phyloP scores from a whole-genome alignment of 805 yeast species.

The Saturnispora hagleri region DNA sequence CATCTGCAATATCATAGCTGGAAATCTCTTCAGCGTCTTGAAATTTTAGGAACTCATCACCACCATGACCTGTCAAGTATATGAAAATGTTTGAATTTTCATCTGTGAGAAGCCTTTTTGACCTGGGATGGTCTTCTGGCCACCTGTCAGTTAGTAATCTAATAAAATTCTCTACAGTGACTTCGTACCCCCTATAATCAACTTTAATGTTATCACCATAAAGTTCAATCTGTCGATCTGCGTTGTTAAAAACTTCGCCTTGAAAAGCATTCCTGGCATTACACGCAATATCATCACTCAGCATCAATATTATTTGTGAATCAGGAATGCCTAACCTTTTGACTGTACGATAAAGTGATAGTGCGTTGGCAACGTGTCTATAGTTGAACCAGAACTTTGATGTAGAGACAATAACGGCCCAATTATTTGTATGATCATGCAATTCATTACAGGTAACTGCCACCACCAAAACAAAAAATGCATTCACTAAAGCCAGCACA shows the following conservation, averaged over 20 bases:
- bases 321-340: constrained; percentile 96
- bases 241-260: constrained; percentile 90
- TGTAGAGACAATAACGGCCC: constrained; percentile 91
- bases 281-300: constrained; percentile 95
- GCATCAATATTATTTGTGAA: constrained; percentile 91
- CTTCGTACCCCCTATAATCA: constrained; percentile 96
- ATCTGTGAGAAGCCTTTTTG: constrained; percentile 84
- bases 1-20: constrained; percentile 92
- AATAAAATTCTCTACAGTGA: constrained; percentile 94
- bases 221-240: constrained; percentile 82
- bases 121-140: constrained; percentile 89
- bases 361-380: constrained; percentile 93
- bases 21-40: constrained; percentile 98
- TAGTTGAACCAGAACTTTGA: constrained; percentile 98
- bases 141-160: constrained; percentile 89
- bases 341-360: constrained; percentile 91
- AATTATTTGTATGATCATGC: constrained; percentile 46
- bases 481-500: background rate
- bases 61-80: constrained; percentile 98
- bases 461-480: background rate
- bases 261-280: constrained; percentile 94
- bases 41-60: constrained; percentile 91
- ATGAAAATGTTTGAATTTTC: constrained; percentile 90
- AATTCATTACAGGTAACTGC: background rate
- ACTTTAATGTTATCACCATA: constrained; percentile 95